Evolutionary conservation across 139 green algal genomes (phyloP).

Genomic region (Tetradesmus lagerheimii): DNA sequence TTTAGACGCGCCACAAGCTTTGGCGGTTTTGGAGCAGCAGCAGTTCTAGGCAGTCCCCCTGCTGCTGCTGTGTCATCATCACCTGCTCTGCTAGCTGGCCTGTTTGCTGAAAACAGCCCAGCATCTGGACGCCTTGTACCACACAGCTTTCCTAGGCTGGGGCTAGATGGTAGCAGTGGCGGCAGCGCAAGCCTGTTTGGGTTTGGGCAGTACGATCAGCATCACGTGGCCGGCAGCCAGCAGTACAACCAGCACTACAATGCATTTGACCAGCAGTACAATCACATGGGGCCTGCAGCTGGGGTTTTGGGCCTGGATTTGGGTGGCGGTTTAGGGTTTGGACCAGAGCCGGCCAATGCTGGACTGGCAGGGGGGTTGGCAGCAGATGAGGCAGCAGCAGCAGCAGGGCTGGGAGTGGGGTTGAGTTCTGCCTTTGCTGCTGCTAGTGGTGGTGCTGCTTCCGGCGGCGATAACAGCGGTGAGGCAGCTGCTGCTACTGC

Average conservation of each 20-base stretch:
- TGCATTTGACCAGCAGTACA: not conserved
- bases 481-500: not conserved
- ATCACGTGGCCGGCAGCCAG: not conserved
- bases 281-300: not conserved
- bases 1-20: not conserved
- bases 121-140: not conserved
- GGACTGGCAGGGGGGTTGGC: not conserved
- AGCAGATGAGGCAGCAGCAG: not conserved
- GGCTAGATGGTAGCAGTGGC: not conserved
- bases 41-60: not conserved
- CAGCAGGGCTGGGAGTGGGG: not conserved
- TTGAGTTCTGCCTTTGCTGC: not conserved
- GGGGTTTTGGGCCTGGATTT: not conserved
- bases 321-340: not conserved
- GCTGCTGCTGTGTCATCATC: not conserved
- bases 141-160: not conserved
- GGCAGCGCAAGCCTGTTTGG: not conserved
- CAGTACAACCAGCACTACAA: not conserved
- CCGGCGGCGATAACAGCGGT: not conserved
- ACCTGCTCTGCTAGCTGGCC: not conserved
- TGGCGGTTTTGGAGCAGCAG: conserved; percentile 4
- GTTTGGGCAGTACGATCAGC: not conserved
- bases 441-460: not conserved
- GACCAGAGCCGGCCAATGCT: not conserved
- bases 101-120: not conserved